A percentile compares a stretch with the other conserved stretches of the same genome.
Conservation (phyloP, 2,329 filamentous ascomycete species). For the Hypoxylon sp. region DNA sequence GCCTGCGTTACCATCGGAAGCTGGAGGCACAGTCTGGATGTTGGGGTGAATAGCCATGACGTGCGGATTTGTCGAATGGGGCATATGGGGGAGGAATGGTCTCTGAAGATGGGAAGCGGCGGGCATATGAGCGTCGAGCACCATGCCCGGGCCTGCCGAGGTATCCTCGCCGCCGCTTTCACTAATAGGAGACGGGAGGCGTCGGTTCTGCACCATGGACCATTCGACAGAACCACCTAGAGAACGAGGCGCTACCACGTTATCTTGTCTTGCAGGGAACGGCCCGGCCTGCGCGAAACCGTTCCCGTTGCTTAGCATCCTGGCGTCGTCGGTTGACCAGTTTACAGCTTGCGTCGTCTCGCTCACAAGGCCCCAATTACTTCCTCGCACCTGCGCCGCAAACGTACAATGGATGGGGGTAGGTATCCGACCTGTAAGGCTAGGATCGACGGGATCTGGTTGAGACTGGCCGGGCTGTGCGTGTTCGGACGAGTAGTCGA, state of each 20-base stretch:
- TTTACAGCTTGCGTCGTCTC: constrained; percentile 45
- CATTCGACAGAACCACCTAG: constrained; percentile 57
- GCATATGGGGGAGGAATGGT: constrained; percentile 47
- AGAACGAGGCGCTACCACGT: constrained; percentile 58
- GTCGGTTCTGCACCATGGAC: constrained; percentile 61
- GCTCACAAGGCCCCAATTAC: constrained; percentile 54
- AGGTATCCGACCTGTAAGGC: constrained; percentile 58
- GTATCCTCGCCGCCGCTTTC: constrained; percentile 59
- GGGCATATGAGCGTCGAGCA: constrained; percentile 47
- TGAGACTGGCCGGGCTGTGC: constrained; percentile 46
- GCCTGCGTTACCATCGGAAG: constrained; percentile 38
- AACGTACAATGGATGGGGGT: constrained; percentile 68
- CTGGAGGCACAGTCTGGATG: constrained; percentile 45
- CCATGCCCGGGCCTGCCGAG: constrained; percentile 50
- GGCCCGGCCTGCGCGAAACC: constrained; percentile 38
- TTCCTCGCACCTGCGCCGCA: constrained; percentile 62
- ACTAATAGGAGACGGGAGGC: constrained; percentile 67
- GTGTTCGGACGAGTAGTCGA: constrained; percentile 46
- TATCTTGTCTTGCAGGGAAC: constrained; percentile 49
- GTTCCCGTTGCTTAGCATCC: constrained; percentile 47
- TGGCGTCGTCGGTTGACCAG: constrained; percentile 51
- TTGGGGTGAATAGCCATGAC: constrained; percentile 49
- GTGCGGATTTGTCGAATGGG: constrained; percentile 47
- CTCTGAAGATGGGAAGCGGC: constrained; percentile 46
- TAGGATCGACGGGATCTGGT: constrained; percentile 44